Evolutionary conservation across 2,329 filamentous ascomycete genomes (phyloP), one percentile per base, ranked within the genome.

Genomic region (Colletotrichum spaethianum): DNA sequence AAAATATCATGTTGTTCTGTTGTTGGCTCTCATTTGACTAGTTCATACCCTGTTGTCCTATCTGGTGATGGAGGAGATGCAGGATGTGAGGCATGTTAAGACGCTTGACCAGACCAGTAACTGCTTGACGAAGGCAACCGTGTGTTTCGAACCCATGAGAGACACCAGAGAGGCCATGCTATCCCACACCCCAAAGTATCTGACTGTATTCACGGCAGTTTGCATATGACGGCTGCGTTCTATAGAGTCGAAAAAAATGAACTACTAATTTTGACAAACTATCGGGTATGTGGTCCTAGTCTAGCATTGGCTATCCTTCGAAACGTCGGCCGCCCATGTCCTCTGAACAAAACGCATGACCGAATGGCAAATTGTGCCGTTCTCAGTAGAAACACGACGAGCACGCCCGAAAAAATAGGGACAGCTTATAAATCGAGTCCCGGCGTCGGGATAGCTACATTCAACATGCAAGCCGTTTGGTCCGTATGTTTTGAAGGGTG

Each of bases 361-460:
- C 16, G 18, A 23, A 20, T 38, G 38, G 38, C 36, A 31, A 62
- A 44, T 57, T 20, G 40, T 59, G 63, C 55, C 63, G 40, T 62
- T 42, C 50, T 31, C 48, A 28, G 11, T 33, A 12, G n/a, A 44
- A 33, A 57, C 36, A 65, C n/a, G 14, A 40, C 38, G n/a, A 50
- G 38, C n/a, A 44, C 26, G 20, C 5, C 18, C 20, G 28, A 44
- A 28, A 38, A 59, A 52, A 26, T 28, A 33, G 28, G n/a, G 23
- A 28, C 26, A 14, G 42, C 20, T 46, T 62, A 31, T 72, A 44
- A 53, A 59, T 23, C 64, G 38, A 68, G 52, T 59, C 59, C 33
- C 28, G 23, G 52, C 36, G 3, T 72, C 52, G 64, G 64, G 52
- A 46, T 59, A 53, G 23, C 65, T 46, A 50, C 57, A 59, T 36